Percentiles rank a stretch among this genome's conserved stretches.
Conservation (phyloP, 345 rosid genomes). For the Carallia brachiata region DNA sequence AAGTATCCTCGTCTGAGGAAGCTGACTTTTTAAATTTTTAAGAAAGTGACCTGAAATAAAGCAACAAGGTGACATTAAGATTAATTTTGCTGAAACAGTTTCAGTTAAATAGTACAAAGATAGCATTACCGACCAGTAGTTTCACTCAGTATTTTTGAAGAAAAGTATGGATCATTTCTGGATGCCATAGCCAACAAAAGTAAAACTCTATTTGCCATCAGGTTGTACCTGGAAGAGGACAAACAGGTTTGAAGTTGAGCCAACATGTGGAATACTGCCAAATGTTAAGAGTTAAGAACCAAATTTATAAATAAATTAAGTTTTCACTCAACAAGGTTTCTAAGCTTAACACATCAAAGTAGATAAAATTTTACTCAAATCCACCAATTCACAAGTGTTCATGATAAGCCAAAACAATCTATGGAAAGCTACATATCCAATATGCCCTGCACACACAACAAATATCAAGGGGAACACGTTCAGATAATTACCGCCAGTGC, state of each 20-base stretch:
- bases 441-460: constrained; percentile 5
- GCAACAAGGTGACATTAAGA: constrained; percentile 1
- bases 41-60: constrained; percentile 82
- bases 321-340: not conserved
- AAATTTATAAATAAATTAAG: not conserved
- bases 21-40: constrained; percentile 91
- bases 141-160: constrained; percentile 72
- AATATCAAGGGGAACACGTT: constrained; percentile 19
- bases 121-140: constrained; percentile 67
- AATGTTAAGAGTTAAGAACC: not conserved
- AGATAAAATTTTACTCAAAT: not conserved
- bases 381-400: constrained; percentile 1
- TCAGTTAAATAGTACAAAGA: constrained; percentile 5
- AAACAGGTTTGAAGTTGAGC: not conserved
- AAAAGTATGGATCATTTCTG: constrained; percentile 61
- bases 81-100: not conserved
- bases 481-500: constrained; percentile 85
- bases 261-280: constrained; percentile 1
- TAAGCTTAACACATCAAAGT: no score
- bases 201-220: constrained; percentile 97
- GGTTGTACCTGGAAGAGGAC: constrained; percentile 64
- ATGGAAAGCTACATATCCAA: constrained; percentile 1
- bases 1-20: constrained; percentile 97
- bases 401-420: constrained; percentile 1
- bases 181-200: constrained; percentile 90